Evolutionary conservation across 441 rosid species (phyloP).

Genomic region (Populus hybrid): DNA sequence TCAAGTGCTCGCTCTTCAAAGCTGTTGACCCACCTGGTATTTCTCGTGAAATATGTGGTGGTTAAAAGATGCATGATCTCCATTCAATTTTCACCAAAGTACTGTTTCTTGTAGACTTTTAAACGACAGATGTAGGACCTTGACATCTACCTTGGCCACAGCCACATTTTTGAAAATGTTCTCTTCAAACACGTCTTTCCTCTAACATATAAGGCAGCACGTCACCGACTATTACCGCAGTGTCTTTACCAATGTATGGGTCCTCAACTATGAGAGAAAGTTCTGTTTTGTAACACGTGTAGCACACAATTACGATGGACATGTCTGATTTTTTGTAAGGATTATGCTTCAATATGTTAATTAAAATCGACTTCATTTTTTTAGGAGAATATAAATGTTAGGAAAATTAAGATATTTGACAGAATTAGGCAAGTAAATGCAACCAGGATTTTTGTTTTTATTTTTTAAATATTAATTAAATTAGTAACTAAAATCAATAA

Average conservation of each 20-base stretch:
- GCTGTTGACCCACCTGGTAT: neutral
- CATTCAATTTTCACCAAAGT: neutral
- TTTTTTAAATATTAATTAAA: too few relatives aligned
- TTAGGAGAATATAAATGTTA: neutral
- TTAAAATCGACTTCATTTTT: neutral
- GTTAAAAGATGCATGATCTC: neutral
- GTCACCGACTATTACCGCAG: neutral
- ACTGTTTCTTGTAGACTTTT: too few relatives aligned
- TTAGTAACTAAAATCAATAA: too few relatives aligned
- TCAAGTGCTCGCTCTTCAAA: neutral
- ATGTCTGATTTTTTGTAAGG: neutral
- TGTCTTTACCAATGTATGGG: neutral
- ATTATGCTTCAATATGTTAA: neutral
- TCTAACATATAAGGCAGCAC: neutral
- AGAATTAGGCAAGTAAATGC: too few relatives aligned
- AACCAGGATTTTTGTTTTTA: too few relatives aligned
- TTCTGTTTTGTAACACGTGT: neutral
- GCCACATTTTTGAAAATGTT: neutral
- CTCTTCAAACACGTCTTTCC: neutral
- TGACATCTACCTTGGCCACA: neutral
- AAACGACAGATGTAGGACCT: neutral
- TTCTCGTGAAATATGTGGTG: neutral
- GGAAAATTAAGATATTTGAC: neutral
- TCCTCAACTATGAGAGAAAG: neutral
- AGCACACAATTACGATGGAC: neutral